Conservation (phyloP, 768 basidiomycete genomes). For the Hygrophorus pudorinus region DNA sequence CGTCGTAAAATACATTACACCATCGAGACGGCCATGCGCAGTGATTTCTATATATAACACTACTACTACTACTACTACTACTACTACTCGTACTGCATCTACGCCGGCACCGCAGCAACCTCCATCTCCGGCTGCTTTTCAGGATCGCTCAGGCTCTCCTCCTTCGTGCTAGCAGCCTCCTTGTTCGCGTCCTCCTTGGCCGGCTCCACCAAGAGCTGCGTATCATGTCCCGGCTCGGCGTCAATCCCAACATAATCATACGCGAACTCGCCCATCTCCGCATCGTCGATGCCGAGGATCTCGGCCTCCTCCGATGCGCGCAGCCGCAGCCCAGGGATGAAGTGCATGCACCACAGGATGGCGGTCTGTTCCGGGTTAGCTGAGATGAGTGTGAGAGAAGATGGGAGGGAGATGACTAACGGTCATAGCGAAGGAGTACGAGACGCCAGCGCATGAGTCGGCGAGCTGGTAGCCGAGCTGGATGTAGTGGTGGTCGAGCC, state of each 20-base stretch:
- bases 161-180: no score
- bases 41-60: no score
- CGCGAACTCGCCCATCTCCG: conserved; percentile 84
- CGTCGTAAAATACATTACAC: no score
- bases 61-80: no score
- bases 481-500: conserved; percentile 73
- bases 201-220: neutral
- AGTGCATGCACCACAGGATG: conserved; percentile 85
- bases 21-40: no score
- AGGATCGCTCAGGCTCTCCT: no score
- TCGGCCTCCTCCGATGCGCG: conserved; percentile 57
- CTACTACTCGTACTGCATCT: no score
- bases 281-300: conserved; percentile 81
- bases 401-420: conserved; percentile 29
- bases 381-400: neutral
- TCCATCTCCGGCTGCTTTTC: no score
- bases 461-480: conserved; percentile 86
- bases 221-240: conserved; percentile 34
- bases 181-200: neutral
- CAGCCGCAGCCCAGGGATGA: conserved; percentile 69
- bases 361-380: conserved; percentile 37
- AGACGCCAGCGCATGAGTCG: conserved; percentile 53
- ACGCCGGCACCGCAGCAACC: no score
- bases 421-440: conserved; percentile 70
- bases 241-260: conserved; percentile 83